Evolutionary conservation across 371 early-diverging fungal genomes (phyloP), one percentile per base, ranked within the genome.

Genomic region (Apophysomyces ossiformis): DNA sequence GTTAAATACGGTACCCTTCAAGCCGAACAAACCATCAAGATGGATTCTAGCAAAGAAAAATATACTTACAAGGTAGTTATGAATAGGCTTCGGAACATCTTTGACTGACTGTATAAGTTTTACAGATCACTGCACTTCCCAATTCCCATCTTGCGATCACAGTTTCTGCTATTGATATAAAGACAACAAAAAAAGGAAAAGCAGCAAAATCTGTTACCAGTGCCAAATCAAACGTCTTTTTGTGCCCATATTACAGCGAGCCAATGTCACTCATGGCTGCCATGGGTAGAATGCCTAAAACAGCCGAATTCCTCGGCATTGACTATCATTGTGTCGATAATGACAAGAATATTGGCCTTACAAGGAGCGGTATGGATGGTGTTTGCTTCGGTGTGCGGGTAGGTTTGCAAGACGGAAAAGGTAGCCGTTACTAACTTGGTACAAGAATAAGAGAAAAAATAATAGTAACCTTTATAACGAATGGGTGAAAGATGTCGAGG

Each of bases 1-100:
- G 78, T 82, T 50, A 77, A 79, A 47, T 92, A 89, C 57, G 90
- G 90, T 58, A 90, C 92, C 0, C 75, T 89, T 3, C 92, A 90
- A 66, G 81, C 88, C 12, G 76, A 81, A 26, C 81, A 76, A 46
- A 70, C 60, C 35, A 58, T 79, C 50, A 63, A 76, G 21, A 61
- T 66, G 50, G 43, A 38, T 35, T 65, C 64, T 16, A 66, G 61
- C 44, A 69, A 72, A 26, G 62, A 69, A 16, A 66, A 69, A 1
- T 77, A 73, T 56, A 63, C 73, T 6, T 82, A 74, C 59, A 75
- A 65, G 39, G 81, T 79, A 74, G 64, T 62, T 32, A n/a, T 11
- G 0, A 5, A 5, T 50, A 5, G n/a, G 9, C 21, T 5, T 9
- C 1, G n/a, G 0, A 18, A 21, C 21, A 1, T 18, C 4, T 7